A percentile compares a stretch with the other conserved stretches of the same genome.
These are phyloP conservation scores for Dipteronia dyeriana DNA, from an alignment of 345 rosid species.

Conservation along the genomic window DNA sequence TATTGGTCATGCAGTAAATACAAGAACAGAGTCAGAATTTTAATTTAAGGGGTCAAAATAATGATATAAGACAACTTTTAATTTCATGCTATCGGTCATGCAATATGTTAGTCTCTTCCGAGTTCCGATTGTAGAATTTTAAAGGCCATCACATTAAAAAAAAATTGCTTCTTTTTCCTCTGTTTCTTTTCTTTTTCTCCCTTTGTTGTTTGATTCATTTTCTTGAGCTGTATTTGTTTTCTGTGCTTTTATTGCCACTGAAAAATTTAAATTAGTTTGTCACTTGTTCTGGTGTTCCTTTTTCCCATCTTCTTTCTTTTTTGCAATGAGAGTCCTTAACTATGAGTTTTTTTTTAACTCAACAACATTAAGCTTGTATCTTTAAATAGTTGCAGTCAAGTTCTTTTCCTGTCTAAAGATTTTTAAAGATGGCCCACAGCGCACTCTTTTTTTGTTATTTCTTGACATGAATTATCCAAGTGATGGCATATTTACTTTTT, in stretches of 20 bases:
- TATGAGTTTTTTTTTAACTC: not conserved
- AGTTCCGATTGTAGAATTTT: not conserved
- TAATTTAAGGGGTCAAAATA: not conserved
- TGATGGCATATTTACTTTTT: slow-evolving; percentile 4
- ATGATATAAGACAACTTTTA: not conserved
- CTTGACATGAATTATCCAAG: not conserved
- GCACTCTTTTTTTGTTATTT: not conserved
- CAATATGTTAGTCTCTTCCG: not conserved
- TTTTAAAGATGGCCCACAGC: not conserved
- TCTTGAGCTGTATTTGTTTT: not conserved
- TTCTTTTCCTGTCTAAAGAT: not conserved
- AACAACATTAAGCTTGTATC: not conserved
- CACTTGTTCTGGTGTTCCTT: not conserved
- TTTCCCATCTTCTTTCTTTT: not conserved
- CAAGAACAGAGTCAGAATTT: not conserved
- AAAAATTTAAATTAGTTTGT: not conserved
- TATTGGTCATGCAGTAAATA: not conserved
- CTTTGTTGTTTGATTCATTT: not conserved
- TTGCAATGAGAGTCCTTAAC: not conserved
- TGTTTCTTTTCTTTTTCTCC: not conserved
- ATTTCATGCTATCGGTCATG: slow-evolving; percentile 3
- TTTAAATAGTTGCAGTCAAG: not conserved
- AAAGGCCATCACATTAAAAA: not conserved
- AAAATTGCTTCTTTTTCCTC: not conserved
- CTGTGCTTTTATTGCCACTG: not conserved